A percentile compares a stretch with the other conserved stretches of the same genome.
phyloP scores from a whole-genome alignment of 2,329 filamentous ascomycete genomes.

The Penicillium sp. region DNA sequence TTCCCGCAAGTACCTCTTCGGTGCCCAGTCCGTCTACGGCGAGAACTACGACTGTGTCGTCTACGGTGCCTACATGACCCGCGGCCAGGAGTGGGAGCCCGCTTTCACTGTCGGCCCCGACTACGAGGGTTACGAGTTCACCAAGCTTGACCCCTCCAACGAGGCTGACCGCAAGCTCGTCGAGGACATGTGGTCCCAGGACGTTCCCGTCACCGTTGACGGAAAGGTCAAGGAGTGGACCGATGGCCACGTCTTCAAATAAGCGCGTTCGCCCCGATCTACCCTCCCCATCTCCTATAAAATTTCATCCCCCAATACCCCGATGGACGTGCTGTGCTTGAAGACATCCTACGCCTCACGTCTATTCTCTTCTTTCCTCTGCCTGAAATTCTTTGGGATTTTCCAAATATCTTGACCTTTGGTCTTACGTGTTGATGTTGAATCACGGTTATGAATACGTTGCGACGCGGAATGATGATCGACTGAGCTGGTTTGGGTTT shows the following conservation, averaged over 20 bases:
- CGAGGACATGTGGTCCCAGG: slow-evolving; percentile 87
- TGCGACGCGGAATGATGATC: slow-evolving; percentile 29
- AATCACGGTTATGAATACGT: slow-evolving; percentile 29
- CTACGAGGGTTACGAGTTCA: slow-evolving; percentile 94
- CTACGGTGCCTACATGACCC: slow-evolving; percentile 90
- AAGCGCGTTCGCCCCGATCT: slow-evolving; percentile 47
- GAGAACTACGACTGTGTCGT: slow-evolving; percentile 85
- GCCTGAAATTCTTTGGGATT: slow-evolving; percentile 10
- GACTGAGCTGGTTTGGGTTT: slow-evolving; percentile 4
- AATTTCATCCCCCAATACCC: slow-evolving; percentile 24
- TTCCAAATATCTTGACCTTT: slow-evolving; percentile 18
- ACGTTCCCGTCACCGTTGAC: slow-evolving; percentile 73
- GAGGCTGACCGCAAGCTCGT: slow-evolving; percentile 81
- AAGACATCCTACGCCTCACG: slow-evolving; percentile 7
- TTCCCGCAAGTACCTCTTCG: slow-evolving; percentile 98
- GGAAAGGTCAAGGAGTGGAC: slow-evolving; percentile 89
- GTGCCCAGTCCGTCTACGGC: slow-evolving; percentile 84
- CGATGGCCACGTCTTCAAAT: slow-evolving; percentile 99
- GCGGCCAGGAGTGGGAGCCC: slow-evolving; percentile 72
- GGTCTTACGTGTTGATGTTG: slow-evolving; percentile 27
- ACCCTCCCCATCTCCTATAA: slow-evolving; percentile 11
- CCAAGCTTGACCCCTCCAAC: slow-evolving; percentile 89
- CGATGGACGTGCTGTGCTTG: slow-evolving; percentile 12
- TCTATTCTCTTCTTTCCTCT: slow-evolving; percentile 11
- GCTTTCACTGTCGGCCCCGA: slow-evolving; percentile 98